Evolutionary conservation across 208 protist genomes (phyloP).

Genomic region (Trypanosoma cruzi): DNA sequence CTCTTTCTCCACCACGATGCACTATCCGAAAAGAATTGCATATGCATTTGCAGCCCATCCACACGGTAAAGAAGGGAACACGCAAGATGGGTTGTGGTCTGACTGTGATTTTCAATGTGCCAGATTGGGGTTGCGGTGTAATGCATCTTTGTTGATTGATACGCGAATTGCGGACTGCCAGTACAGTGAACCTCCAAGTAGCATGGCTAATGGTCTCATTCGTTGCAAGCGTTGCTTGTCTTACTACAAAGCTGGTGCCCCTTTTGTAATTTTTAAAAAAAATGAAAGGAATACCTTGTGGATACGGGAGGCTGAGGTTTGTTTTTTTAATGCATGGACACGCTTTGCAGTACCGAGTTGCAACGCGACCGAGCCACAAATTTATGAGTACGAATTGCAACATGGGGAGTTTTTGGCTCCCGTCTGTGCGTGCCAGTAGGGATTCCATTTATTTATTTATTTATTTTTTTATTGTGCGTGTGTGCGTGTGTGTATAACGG

Average conservation of each 20-base stretch:
- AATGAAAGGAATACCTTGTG: neutral
- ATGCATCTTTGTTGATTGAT: slow-evolving; percentile 14
- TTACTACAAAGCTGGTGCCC: slow-evolving; percentile 23
- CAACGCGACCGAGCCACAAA: slow-evolving; percentile 8
- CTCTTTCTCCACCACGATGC: neutral
- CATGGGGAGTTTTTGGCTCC: slow-evolving; percentile 17
- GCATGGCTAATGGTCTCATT: slow-evolving; percentile 29
- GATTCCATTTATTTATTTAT: neutral
- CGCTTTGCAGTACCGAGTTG: slow-evolving; percentile 18
- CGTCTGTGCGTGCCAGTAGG: slow-evolving; percentile 17
- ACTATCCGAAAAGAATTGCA: neutral
- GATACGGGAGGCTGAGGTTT: slow-evolving; percentile 7
- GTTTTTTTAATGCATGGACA: slow-evolving; percentile 31
- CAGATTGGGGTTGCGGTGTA: slow-evolving; percentile 9
- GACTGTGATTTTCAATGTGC: slow-evolving; percentile 9
- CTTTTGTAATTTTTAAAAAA: slow-evolving; percentile 21
- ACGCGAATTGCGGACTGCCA: slow-evolving; percentile 28
- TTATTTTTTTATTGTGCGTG: slow-evolving; percentile 1
- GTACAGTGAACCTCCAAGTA: slow-evolving; percentile 1
- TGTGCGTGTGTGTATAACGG: neutral
- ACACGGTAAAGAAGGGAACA: neutral
- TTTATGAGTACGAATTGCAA: slow-evolving; percentile 3
- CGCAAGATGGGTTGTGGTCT: neutral
- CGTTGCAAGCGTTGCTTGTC: slow-evolving; percentile 18
- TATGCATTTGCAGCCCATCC: neutral